Evolutionary conservation across 257 asterid genomes (phyloP), one percentile per base, ranked within the genome.

Genomic region (Euphrasia confusa): DNA sequence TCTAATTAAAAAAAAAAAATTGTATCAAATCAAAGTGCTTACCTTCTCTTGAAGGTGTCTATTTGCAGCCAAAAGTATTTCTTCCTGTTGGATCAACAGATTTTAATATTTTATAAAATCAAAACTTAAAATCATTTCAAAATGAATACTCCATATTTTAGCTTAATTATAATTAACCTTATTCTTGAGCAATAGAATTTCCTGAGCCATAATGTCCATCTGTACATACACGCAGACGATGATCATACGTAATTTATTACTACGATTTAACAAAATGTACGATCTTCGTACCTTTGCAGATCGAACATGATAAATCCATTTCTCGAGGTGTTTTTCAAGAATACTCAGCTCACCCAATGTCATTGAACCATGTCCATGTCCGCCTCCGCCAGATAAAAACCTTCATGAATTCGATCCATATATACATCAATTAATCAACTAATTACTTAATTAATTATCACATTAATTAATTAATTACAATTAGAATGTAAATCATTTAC

Each of bases 181-280:
- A 52, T 83, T 84, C 78, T 80, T 90, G 42, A 90, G 86, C 66
- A 83, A 60, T 75, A 83, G 93, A 71, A 90, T 90, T 76, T 90
- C 95, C 73, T 89, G 95, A 79, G 63, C 81, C 95, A 89, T 84
- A 21, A 74, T 81, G 75, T 89, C 94, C 95, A 80, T 89, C 95
- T 89, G 75, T 71, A 69, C 24, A 27, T 33, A 14, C n/a, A 15
- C 14, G 54, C 2, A 13, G n/a, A 48, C n/a, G 21, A 3, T 48
- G 54, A 48, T 48, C n/a, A 48, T 13, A 48, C n/a, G 0, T 30
- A 30, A 30, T 30, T 30, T 30, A 30, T 30, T 30, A 1, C 24
- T 30, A 2, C 4, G 5, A 30, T 4, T 3, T 30, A 30, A 30
- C 4, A 9, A 6, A 10, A 54, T 13, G 26, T 3, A 13, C 4